Conservation (phyloP, 2,329 filamentous ascomycete genomes). For the Fusarium heterosporum region DNA sequence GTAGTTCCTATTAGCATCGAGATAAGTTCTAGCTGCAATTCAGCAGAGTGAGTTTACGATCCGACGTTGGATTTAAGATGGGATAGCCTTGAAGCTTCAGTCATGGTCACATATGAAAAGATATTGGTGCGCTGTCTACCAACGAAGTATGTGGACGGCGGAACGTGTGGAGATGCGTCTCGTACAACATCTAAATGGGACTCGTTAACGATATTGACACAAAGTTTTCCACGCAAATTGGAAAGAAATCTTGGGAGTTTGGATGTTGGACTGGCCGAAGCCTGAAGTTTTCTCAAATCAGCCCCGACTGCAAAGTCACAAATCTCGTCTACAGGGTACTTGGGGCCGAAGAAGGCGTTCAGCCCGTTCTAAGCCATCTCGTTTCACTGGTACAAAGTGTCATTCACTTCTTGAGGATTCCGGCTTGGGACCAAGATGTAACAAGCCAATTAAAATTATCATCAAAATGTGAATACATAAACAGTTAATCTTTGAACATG, state of each 20-base stretch:
- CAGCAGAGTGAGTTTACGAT: conserved; percentile 8
- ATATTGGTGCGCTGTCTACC: background rate
- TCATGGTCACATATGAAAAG: background rate
- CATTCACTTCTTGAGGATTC: background rate
- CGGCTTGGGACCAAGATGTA: conserved; percentile 2
- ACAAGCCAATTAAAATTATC: conserved; percentile 5
- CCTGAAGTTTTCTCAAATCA: too few relatives aligned
- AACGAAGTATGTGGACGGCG: background rate
- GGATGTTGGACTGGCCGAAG: too few relatives aligned
- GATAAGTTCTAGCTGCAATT: background rate
- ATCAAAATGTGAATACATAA: background rate
- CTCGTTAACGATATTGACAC: too few relatives aligned
- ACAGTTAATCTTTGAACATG: background rate
- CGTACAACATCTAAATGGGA: background rate
- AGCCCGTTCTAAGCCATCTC: background rate
- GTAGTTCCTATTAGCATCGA: background rate
- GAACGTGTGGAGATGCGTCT: background rate
- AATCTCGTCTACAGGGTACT: background rate
- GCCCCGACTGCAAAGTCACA: too few relatives aligned
- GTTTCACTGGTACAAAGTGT: conserved; percentile 11
- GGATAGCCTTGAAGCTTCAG: conserved; percentile 3
- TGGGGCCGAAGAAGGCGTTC: background rate
- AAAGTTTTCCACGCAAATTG: background rate
- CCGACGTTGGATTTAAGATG: conserved; percentile 17
- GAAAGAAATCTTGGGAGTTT: too few relatives aligned